Conservation (phyloP, 331 rosid genomes). For the Quercus tomentella region DNA sequence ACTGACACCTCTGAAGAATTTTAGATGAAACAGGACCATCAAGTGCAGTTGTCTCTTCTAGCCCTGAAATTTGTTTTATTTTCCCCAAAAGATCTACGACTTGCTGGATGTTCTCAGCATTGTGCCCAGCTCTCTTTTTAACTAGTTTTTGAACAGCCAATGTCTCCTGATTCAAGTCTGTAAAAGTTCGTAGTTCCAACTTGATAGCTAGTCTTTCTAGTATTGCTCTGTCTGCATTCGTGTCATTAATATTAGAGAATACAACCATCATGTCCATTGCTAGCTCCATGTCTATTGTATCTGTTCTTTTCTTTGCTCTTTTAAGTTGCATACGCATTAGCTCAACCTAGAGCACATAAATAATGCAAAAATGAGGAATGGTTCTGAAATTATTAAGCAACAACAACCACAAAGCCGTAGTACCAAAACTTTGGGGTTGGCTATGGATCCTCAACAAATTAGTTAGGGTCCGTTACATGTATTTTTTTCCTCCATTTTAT, state of each 20-base stretch:
- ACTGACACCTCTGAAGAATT: constrained; percentile 42
- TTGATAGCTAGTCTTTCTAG: constrained; percentile 67
- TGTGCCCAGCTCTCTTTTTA: constrained; percentile 50
- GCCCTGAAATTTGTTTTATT: constrained; percentile 51
- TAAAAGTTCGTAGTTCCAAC: constrained; percentile 47
- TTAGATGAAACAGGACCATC: constrained; percentile 43
- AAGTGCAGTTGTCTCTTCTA: constrained; percentile 46
- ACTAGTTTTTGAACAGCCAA: constrained; percentile 46
- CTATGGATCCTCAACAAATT: no score
- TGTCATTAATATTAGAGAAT: constrained; percentile 41
- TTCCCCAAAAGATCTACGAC: constrained; percentile 57
- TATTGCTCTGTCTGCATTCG: constrained; percentile 61
- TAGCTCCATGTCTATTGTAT: constrained; percentile 76
- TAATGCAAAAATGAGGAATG: neutral
- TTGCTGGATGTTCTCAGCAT: constrained; percentile 36
- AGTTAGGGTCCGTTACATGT: no score
- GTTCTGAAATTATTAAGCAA: no score
- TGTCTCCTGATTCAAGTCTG: constrained; percentile 58
- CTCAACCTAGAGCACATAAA: constrained; percentile 44
- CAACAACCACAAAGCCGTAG: no score
- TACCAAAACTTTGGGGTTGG: no score
- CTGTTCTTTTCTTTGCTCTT: constrained; percentile 64
- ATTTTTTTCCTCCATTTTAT: no score
- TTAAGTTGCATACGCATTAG: constrained; percentile 64
- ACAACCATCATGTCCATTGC: constrained; percentile 85